Base-by-base conservation (phyloP, 352 stramenopile species). In the Globisporangium lucens region DNA sequence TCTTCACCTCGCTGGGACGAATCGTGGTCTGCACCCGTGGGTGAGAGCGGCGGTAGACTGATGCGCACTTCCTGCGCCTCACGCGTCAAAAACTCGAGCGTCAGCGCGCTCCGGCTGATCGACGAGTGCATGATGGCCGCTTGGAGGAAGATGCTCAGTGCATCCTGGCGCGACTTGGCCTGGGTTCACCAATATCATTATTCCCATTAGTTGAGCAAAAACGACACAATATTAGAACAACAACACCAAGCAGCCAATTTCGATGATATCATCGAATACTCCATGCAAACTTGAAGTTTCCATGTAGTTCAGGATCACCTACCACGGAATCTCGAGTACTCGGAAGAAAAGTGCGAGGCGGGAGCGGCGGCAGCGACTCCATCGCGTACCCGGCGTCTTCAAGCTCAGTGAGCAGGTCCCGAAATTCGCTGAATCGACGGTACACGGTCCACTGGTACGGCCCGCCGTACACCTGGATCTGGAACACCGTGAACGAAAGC, bases 371-470 rank as follows among this genome's bases (percentile, higher is more conserved):
- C 63, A 95, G 75, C 5, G 79, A 70, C 27, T 89, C 81, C 29
- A 89, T 61, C 24, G 75, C 61, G 43, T 83, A 78, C 29, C 80
- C 81, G 49, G 73, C 74, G 24, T 72, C 68, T 60, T 88, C 77
- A 6, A 95, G 75, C 24, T 63, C 71, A 2, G 71, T 68, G 56
- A 83, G 80, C 10, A 95, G 56, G 24, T 80, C 78, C 4, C 86
- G 83, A 62, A 95, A 94, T 66, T 95, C 84, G 63, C 83, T 94
- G 65, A 91, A 95, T 13, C 88, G 84, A n/a, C 88, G 88, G 63
- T 89, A 95, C 12, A 94, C 83, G 4, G 78, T 89, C 88, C 88
- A 95, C 65, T 94, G 86, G 64, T 95, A 95, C 38, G 86, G 86
- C 1, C 86, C 88, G 41, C 88, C 88, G 53, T 92, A 92, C 35